phyloP scores from a whole-genome alignment of 257 asterid genomes.

The Galeopsis tetrahit region DNA sequence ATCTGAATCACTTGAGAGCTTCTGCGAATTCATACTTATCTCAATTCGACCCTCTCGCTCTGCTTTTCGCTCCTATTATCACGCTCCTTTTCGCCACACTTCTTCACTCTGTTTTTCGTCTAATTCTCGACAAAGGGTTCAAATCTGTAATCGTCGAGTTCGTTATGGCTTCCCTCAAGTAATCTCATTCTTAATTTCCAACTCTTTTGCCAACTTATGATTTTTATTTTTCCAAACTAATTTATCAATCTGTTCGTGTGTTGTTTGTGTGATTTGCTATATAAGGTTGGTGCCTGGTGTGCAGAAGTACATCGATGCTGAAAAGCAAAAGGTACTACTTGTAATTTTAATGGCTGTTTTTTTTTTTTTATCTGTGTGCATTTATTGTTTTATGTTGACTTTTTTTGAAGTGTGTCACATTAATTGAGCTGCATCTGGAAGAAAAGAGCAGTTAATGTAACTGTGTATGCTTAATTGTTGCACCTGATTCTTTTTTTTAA shows the following conservation, averaged over 20 bases:
- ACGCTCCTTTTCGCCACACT: constrained; percentile 58
- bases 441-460: constrained; percentile 24
- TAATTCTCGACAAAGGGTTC: constrained; percentile 69
- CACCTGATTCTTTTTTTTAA: no score
- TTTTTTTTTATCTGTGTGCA: background rate
- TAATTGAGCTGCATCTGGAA: constrained; percentile 5
- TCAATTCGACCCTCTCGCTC: constrained; percentile 67
- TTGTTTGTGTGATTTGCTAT: background rate
- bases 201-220: background rate
- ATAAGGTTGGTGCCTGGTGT: constrained; percentile 88
- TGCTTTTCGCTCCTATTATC: constrained; percentile 54
- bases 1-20: constrained; percentile 58
- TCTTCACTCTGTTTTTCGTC: constrained; percentile 46
- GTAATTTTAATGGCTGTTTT: background rate
- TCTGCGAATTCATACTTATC: constrained; percentile 63
- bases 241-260: constrained; percentile 2
- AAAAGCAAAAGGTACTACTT: constrained; percentile 79
- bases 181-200: constrained; percentile 31
- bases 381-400: background rate
- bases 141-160: constrained; percentile 59
- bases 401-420: background rate
- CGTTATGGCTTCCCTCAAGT: constrained; percentile 66
- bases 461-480: background rate
- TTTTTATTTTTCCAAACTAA: background rate
- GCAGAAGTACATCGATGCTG: constrained; percentile 69